Evolutionary conservation across 164 flowering plant species (phyloP).

Genomic region (Tetracentron sinense): DNA sequence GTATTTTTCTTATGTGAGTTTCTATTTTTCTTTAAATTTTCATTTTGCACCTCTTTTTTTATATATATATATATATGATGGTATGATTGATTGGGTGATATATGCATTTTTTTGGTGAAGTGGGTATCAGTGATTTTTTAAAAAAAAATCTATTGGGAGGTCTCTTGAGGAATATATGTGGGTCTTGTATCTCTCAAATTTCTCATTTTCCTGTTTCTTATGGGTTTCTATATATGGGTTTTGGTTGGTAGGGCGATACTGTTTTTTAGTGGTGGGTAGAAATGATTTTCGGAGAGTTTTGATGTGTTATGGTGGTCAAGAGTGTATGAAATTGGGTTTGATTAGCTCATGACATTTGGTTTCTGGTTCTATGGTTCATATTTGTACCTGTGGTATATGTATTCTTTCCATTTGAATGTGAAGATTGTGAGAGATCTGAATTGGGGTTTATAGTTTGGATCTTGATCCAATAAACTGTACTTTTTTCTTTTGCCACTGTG

Average conservation of each 20-base stretch:
- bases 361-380: background rate
- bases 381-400: background rate
- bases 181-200: background rate
- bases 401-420: background rate
- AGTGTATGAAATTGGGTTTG: background rate
- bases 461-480: background rate
- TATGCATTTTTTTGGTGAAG: background rate
- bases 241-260: background rate
- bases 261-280: background rate
- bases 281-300: background rate
- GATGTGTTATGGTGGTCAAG: background rate
- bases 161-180: background rate
- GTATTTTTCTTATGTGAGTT: constrained; percentile 21
- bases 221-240: background rate
- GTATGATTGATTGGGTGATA: background rate
- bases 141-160: background rate
- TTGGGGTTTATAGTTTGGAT: background rate
- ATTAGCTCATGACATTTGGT: background rate
- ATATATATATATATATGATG: too few relatives aligned
- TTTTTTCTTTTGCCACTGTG: background rate
- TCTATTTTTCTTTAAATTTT: background rate
- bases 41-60: background rate
- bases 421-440: constrained; percentile 2
- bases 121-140: background rate
- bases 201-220: background rate